A percentile compares a stretch with the other conserved stretches of the same genome.
Conservation (phyloP, 805 yeast species). For the Zygoascus bituminiphila region DNA sequence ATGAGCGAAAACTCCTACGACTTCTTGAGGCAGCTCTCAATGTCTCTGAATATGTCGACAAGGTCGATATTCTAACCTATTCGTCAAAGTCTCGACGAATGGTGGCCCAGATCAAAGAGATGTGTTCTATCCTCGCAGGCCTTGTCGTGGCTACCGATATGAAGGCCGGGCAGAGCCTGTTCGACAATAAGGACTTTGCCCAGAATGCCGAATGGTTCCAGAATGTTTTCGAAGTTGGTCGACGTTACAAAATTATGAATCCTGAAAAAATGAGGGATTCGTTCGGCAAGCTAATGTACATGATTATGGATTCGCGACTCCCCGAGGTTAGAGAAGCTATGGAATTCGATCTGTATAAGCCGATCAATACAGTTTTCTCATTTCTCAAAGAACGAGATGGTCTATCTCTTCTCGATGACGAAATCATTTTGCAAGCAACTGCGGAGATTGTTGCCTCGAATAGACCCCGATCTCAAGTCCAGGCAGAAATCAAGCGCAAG, state of each 20-base stretch:
- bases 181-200: constrained; percentile 57
- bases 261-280: constrained; percentile 75
- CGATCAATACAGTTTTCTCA: constrained; percentile 53
- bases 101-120: constrained; percentile 61
- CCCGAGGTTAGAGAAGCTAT: constrained; percentile 62
- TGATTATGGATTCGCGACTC: constrained; percentile 75
- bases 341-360: constrained; percentile 70
- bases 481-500: constrained; percentile 52
- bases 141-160: constrained; percentile 69
- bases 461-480: constrained; percentile 45
- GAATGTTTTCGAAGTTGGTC: constrained; percentile 63
- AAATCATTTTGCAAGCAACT: constrained; percentile 53
- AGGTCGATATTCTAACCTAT: constrained; percentile 62
- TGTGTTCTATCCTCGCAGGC: constrained; percentile 73
- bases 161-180: constrained; percentile 56
- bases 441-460: constrained; percentile 56
- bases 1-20: constrained; percentile 60
- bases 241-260: constrained; percentile 76
- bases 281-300: constrained; percentile 71
- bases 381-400: constrained; percentile 37
- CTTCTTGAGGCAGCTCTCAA: constrained; percentile 67
- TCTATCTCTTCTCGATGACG: constrained; percentile 46
- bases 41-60: constrained; percentile 74
- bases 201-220: constrained; percentile 70
- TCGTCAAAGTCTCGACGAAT: constrained; percentile 63